A percentile compares a stretch with the other conserved stretches of the same genome.
Conservation (phyloP, 176 grass and related monocot genomes). For the Bothriochloa decipiens region DNA sequence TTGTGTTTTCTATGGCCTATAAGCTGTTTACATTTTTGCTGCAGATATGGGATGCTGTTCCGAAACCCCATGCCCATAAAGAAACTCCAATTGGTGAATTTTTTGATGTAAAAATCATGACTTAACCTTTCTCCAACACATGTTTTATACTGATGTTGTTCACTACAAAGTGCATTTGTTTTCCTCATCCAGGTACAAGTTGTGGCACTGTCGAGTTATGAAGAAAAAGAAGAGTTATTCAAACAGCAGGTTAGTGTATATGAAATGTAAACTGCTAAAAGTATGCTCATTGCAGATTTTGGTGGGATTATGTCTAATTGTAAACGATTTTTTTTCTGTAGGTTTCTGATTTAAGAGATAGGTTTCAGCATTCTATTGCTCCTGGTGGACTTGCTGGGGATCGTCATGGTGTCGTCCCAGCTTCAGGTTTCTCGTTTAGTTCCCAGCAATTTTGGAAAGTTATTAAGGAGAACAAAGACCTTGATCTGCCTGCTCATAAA, state of each 20-base stretch:
- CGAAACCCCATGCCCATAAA: conserved; percentile 91
- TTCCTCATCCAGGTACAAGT: conserved; percentile 73
- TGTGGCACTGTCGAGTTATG: conserved; percentile 80
- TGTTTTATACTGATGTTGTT: conserved; percentile 20
- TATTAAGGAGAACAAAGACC: conserved; percentile 98
- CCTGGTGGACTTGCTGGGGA: conserved; percentile 97
- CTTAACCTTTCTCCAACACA: conserved; percentile 16
- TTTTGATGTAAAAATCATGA: conserved; percentile 73
- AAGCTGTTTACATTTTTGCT: conserved; percentile 44
- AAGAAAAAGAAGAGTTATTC: conserved; percentile 97
- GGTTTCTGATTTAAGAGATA: conserved; percentile 84
- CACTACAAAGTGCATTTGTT: conserved; percentile 29
- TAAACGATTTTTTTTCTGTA: conserved; percentile 48
- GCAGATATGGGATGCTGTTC: conserved; percentile 97
- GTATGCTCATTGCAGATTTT: conserved; percentile 30
- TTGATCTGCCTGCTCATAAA: conserved; percentile 98
- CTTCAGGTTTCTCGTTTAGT: conserved; percentile 98
- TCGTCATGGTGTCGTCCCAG: conserved; percentile 86
- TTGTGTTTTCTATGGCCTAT: conserved; percentile 33
- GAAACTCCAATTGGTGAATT: conserved; percentile 95
- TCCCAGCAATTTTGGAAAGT: conserved; percentile 92
- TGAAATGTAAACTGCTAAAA: conserved; percentile 13
- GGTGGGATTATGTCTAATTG: conserved; percentile 29
- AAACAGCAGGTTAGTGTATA: conserved; percentile 66
- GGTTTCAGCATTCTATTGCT: conserved; percentile 93